Evolutionary conservation across 2,329 filamentous ascomycete species (phyloP).

Genomic region (Calonectria multiphialidica): DNA sequence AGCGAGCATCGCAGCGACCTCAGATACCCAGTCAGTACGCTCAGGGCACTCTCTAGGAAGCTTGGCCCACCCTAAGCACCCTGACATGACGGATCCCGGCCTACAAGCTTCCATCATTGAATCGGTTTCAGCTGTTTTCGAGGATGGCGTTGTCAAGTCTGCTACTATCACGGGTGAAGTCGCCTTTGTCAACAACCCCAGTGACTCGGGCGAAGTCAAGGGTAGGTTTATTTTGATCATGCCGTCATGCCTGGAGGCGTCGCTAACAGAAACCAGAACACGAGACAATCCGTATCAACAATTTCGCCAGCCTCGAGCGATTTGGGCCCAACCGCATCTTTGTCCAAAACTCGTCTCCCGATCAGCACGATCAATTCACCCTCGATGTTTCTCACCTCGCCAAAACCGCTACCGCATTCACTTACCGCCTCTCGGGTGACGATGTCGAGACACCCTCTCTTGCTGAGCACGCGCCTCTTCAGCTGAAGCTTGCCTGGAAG

Average conservation of each 20-base stretch:
- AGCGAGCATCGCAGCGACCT: slow-evolving; percentile 68
- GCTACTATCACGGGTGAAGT: slow-evolving; percentile 88
- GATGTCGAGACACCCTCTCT: slow-evolving; percentile 59
- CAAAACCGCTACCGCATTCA: slow-evolving; percentile 86
- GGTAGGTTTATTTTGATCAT: slow-evolving; percentile 59
- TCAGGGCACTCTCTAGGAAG: slow-evolving; percentile 85
- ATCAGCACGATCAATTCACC: slow-evolving; percentile 82
- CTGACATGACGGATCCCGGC: slow-evolving; percentile 83
- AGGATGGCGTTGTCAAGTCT: slow-evolving; percentile 77
- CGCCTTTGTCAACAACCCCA: slow-evolving; percentile 82
- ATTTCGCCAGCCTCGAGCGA: slow-evolving; percentile 88
- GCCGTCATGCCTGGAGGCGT: too few species aligned
- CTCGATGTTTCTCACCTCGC: slow-evolving; percentile 80
- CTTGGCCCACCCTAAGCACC: slow-evolving; percentile 79
- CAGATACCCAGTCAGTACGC: slow-evolving; percentile 91
- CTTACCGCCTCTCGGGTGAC: slow-evolving; percentile 87
- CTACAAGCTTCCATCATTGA: slow-evolving; percentile 92
- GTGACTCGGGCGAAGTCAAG: slow-evolving; percentile 57
- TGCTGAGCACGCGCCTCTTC: slow-evolving; percentile 75
- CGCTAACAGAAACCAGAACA: slow-evolving; percentile 53
- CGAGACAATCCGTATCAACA: slow-evolving; percentile 85
- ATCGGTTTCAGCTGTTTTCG: slow-evolving; percentile 87
- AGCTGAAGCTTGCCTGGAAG: slow-evolving; percentile 84
- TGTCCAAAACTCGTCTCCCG: slow-evolving; percentile 74
- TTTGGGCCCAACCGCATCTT: slow-evolving; percentile 96